These are phyloP conservation scores for Colletotrichum scovillei DNA, from an alignment of 2,329 filamentous ascomycete species.

Conservation along the genomic window DNA sequence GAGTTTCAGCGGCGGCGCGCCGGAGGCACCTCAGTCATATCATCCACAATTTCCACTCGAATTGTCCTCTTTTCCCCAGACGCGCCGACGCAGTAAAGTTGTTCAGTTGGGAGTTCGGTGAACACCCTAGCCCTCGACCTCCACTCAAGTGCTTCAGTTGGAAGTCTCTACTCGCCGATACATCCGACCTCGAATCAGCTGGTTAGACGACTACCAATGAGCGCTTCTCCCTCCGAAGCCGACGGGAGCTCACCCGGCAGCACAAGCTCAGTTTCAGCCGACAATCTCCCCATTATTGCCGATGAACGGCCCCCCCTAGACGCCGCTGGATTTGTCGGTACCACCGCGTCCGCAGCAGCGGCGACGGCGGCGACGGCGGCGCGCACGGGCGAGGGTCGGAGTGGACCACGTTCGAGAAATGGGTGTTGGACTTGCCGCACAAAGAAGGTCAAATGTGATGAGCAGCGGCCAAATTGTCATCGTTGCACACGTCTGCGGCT, in stretches of 20 bases:
- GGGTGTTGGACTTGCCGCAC: constrained; percentile 43
- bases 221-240: constrained; percentile 9
- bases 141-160: constrained; percentile 5
- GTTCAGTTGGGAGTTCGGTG: neutral
- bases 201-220: constrained; percentile 20
- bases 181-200: constrained; percentile 10
- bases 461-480: constrained; percentile 41
- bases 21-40: neutral
- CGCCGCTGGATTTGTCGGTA: neutral
- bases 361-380: neutral
- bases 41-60: neutral
- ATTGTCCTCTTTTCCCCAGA: neutral
- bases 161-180: neutral
- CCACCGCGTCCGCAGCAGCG: constrained; percentile 1
- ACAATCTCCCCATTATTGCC: neutral
- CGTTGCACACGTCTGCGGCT: constrained; percentile 42
- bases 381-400: constrained; percentile 29
- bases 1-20: neutral
- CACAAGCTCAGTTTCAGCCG: neutral
- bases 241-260: constrained; percentile 10
- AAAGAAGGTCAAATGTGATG: constrained; percentile 48
- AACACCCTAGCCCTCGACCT: constrained; percentile 6
- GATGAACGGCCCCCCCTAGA: neutral
- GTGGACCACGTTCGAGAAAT: constrained; percentile 33
- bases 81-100: neutral